Conservation (phyloP, 768 basidiomycete species). For the Suillus subluteus region DNA sequence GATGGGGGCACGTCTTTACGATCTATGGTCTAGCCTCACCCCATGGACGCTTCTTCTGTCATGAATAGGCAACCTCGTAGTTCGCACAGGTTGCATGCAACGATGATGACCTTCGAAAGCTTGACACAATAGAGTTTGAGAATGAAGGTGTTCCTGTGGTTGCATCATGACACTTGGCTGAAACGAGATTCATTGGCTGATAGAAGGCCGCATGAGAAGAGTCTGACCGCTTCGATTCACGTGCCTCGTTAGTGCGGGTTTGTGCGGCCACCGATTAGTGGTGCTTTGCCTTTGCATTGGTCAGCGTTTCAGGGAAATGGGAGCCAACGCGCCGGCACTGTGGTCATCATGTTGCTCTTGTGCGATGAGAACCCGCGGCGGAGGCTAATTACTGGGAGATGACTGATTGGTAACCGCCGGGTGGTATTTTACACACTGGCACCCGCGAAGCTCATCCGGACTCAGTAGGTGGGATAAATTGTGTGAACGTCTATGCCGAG, state of each 20-base stretch:
- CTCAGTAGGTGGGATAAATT: background rate
- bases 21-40: background rate
- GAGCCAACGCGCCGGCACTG: no score
- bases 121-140: constrained; percentile 7
- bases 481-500: background rate
- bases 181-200: background rate
- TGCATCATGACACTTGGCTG: constrained; percentile 3
- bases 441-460: background rate
- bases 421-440: background rate
- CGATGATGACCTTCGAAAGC: background rate
- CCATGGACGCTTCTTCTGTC: background rate
- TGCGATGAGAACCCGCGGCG: background rate
- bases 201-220: constrained; percentile 6
- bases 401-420: background rate
- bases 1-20: background rate
- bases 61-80: background rate
- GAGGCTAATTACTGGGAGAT: background rate
- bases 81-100: constrained; percentile 4
- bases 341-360: background rate
- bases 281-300: background rate
- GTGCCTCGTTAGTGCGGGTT: background rate
- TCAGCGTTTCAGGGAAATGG: background rate
- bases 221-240: background rate
- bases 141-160: constrained; percentile 4
- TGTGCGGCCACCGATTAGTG: background rate